Evolutionary conservation across 805 yeast genomes (phyloP).

Genomic region (Metschnikowia matae): DNA sequence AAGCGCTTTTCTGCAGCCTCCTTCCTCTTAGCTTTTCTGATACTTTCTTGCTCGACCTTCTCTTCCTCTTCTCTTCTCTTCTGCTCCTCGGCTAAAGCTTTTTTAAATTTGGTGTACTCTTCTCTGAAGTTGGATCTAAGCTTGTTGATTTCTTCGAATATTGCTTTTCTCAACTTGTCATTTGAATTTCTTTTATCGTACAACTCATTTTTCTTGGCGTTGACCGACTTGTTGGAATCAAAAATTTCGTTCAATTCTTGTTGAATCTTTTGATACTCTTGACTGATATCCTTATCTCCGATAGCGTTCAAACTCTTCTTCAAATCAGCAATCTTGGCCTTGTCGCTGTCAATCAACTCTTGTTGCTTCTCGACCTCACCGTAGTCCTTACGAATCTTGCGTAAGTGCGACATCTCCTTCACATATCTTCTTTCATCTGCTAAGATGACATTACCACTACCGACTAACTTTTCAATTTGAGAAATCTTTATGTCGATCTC

Average conservation of each 20-base stretch:
- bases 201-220: slow-evolving; percentile 62
- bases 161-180: slow-evolving; percentile 62
- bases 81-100: slow-evolving; percentile 63
- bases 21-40: slow-evolving; percentile 50
- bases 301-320: slow-evolving; percentile 59
- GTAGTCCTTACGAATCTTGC: slow-evolving; percentile 78
- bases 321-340: slow-evolving; percentile 67
- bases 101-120: slow-evolving; percentile 67
- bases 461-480: slow-evolving; percentile 68
- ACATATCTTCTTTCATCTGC: slow-evolving; percentile 86
- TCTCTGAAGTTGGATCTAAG: slow-evolving; percentile 72
- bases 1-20: slow-evolving; percentile 61
- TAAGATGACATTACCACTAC: slow-evolving; percentile 73
- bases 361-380: slow-evolving; percentile 69
- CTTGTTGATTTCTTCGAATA: slow-evolving; percentile 62
- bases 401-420: slow-evolving; percentile 79
- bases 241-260: slow-evolving; percentile 66
- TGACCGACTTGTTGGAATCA: slow-evolving; percentile 53
- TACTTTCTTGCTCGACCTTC: slow-evolving; percentile 49
- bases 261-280: slow-evolving; percentile 64
- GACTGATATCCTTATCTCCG: slow-evolving; percentile 62
- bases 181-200: slow-evolving; percentile 63
- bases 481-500: slow-evolving; percentile 67
- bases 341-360: slow-evolving; percentile 73
- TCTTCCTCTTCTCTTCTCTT: slow-evolving; percentile 67